These are phyloP conservation scores for Fusarium concolor DNA, from an alignment of 2,329 filamentous ascomycete genomes.

Conservation along the genomic window DNA sequence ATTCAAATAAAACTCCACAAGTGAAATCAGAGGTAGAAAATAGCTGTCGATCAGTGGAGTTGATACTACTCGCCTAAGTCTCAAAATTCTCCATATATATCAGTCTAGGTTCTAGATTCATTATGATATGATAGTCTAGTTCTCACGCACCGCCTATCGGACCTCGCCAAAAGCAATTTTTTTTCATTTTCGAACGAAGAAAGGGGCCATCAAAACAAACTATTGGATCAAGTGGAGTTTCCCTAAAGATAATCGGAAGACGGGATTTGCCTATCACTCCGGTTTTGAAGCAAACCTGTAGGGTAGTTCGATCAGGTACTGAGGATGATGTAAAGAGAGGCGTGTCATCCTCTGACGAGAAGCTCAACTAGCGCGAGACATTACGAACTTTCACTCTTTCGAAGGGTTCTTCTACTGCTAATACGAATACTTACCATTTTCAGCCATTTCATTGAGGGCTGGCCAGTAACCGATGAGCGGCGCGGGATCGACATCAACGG, in stretches of 20 bases:
- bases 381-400: not conserved
- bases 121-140: slow-evolving; percentile 14
- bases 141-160: not conserved
- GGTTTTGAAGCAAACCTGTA: not conserved
- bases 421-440: slow-evolving; percentile 13
- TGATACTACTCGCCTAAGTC: not conserved
- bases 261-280: not conserved
- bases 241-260: not conserved
- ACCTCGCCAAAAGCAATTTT: slow-evolving; percentile 11
- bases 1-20: not conserved
- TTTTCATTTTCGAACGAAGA: not conserved
- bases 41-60: slow-evolving; percentile 18
- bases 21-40: not conserved
- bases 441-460: slow-evolving; percentile 5
- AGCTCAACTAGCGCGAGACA: not conserved
- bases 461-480: slow-evolving; percentile 26
- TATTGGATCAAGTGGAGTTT: not conserved
- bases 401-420: not conserved
- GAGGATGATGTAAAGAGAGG: too few species aligned
- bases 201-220: not conserved
- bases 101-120: slow-evolving; percentile 12
- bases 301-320: not conserved
- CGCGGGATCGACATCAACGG: slow-evolving; percentile 10
- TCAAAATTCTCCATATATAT: not conserved
- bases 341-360: too few species aligned